These are phyloP conservation scores for Lasiosphaeria hispida DNA, from an alignment of 495 filamentous ascomycete species.

Conservation along the genomic window DNA sequence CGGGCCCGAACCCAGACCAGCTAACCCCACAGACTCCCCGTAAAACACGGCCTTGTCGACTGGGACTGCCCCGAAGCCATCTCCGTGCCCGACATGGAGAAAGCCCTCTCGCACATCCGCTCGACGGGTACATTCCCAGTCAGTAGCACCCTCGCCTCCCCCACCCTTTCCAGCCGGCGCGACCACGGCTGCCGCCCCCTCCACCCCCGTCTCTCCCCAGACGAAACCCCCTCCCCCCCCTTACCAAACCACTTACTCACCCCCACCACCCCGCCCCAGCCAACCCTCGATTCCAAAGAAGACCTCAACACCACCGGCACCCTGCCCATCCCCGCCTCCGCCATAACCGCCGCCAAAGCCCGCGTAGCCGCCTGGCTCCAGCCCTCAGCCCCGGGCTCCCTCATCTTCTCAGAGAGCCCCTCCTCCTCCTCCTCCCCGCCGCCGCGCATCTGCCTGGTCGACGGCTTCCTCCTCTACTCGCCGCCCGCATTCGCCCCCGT, in stretches of 20 bases:
- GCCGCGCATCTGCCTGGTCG: constrained; percentile 54
- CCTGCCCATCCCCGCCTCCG: constrained; percentile 41
- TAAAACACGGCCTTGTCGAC: constrained; percentile 62
- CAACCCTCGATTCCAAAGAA: constrained; percentile 66
- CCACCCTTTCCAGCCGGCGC: constrained; percentile 20
- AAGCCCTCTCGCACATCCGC: constrained; percentile 61
- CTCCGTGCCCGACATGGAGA: constrained; percentile 60
- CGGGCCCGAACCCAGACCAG: neutral
- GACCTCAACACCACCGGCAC: constrained; percentile 65
- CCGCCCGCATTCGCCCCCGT: constrained; percentile 39
- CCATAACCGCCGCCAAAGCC: constrained; percentile 37
- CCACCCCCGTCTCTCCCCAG: neutral
- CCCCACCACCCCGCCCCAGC: constrained; percentile 33
- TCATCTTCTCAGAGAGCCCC: constrained; percentile 25
- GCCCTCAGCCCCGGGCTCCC: constrained; percentile 34
- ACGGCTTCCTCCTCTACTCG: constrained; percentile 82
- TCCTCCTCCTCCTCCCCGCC: constrained; percentile 38
- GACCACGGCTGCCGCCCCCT: constrained; percentile 13
- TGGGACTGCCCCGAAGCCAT: constrained; percentile 84
- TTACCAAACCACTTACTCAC: constrained; percentile 12
- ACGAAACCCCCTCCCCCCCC: constrained; percentile 27
- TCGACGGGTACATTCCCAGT: constrained; percentile 63
- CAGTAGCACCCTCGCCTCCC: constrained; percentile 23
- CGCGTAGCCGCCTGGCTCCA: constrained; percentile 43
- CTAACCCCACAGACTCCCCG: constrained; percentile 40